Percentiles rank a stretch among this genome's conserved stretches.
phyloP scores from a whole-genome alignment of 306 rosid species.

The Sicyos baderoa region DNA sequence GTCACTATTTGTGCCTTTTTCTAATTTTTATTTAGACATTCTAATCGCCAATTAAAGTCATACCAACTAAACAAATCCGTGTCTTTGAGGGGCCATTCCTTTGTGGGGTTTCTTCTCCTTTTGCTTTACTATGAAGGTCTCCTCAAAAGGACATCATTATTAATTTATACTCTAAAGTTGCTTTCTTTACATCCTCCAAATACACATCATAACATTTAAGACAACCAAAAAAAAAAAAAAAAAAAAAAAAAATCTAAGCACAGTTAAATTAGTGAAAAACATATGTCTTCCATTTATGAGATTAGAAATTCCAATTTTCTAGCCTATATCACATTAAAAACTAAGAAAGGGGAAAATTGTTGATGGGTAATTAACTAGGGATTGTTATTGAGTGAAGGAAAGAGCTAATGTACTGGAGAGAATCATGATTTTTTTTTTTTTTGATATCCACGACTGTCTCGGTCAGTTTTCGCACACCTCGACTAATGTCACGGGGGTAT shows the following conservation, averaged over 20 bases:
- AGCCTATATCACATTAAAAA: no score
- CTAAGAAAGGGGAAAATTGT: no score
- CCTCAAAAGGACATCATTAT: neutral
- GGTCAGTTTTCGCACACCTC: no score
- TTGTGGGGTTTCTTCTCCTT: neutral
- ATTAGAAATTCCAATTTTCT: no score
- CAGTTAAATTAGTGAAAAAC: no score
- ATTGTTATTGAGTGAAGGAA: neutral
- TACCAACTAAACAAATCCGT: slow-evolving; percentile 11
- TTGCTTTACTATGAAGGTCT: neutral
- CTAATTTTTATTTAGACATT: slow-evolving; percentile 34
- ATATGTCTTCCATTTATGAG: no score
- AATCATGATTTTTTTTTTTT: neutral
- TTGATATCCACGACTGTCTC: no score
- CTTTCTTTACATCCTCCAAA: neutral
- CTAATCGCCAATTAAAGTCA: slow-evolving; percentile 17
- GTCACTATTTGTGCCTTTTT: slow-evolving; percentile 39
- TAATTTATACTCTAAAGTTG: neutral
- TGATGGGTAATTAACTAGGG: neutral
- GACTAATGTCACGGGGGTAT: no score
- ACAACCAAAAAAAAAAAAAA: no score
- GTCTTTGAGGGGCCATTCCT: neutral
- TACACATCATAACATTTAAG: neutral
- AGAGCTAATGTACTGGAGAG: neutral
- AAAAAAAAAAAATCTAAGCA: no score